Percentiles rank a stretch among this genome's conserved stretches.
These are phyloP conservation scores for Trifolium pratense DNA, from an alignment of 306 rosid genomes.

Conservation along the genomic window DNA sequence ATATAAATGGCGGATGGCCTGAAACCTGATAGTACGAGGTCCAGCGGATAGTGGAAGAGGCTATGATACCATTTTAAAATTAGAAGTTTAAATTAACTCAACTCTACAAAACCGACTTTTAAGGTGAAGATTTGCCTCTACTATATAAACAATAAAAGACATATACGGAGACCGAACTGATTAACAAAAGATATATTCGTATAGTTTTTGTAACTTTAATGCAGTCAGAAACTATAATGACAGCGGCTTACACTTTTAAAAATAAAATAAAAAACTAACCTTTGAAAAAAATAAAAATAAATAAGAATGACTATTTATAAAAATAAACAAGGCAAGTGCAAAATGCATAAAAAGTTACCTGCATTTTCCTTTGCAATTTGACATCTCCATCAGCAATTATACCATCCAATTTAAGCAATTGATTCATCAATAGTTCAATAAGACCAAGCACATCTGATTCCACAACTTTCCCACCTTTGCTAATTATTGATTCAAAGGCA, in stretches of 20 bases:
- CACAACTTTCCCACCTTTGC: conserved; percentile 79
- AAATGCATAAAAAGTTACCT: conserved; percentile 55
- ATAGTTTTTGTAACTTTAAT: background rate
- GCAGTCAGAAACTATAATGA: background rate
- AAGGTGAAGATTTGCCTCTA: too few species aligned
- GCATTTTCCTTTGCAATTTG: conserved; percentile 96
- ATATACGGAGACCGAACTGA: too few species aligned
- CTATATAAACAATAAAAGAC: too few species aligned
- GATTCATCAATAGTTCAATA: conserved; percentile 87
- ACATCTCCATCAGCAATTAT: conserved; percentile 88
- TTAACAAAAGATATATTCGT: background rate
- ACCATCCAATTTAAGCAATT: conserved; percentile 83
- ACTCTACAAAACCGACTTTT: too few species aligned
- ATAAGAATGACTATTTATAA: background rate
- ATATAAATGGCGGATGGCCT: too few species aligned
- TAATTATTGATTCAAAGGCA: conserved; percentile 77
- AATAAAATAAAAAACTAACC: background rate
- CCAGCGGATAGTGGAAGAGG: too few species aligned
- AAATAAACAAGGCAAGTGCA: background rate
- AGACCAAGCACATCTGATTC: conserved; percentile 75
- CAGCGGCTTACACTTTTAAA: background rate
- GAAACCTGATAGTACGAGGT: too few species aligned
- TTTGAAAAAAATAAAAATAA: too few species aligned
- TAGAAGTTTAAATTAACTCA: too few species aligned
- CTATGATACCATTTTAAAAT: too few species aligned